Conservation (phyloP, 2,329 filamentous ascomycete species). For the Elsinoe necatrix region DNA sequence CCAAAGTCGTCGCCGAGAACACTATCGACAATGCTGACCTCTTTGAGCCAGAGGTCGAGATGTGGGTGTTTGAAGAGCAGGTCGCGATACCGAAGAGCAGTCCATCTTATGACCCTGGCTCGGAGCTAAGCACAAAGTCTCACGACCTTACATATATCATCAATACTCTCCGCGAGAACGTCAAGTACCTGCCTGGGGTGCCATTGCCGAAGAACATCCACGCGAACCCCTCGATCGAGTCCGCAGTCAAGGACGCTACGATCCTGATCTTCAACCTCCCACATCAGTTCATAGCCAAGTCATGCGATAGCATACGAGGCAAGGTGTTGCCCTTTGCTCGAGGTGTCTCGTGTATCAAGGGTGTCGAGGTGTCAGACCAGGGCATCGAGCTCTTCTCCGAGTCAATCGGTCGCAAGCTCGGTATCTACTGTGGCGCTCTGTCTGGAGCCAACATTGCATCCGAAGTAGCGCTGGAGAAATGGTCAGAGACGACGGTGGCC, state of each 20-base stretch:
- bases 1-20: constrained; percentile 95
- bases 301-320: constrained; percentile 75
- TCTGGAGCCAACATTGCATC: constrained; percentile 94
- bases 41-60: constrained; percentile 84
- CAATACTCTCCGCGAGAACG: constrained; percentile 88
- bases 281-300: constrained; percentile 87
- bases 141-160: constrained; percentile 88
- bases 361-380: constrained; percentile 81
- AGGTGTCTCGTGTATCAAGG: constrained; percentile 96
- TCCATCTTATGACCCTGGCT: constrained; percentile 59
- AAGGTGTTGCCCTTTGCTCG: constrained; percentile 87
- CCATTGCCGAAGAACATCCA: constrained; percentile 72
- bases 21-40: constrained; percentile 65
- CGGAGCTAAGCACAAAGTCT: constrained; percentile 51
- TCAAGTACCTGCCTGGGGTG: constrained; percentile 94
- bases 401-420: constrained; percentile 80
- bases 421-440: constrained; percentile 93
- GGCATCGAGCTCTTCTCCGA: constrained; percentile 88
- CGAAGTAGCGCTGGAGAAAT: constrained; percentile 92
- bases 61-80: constrained; percentile 98
- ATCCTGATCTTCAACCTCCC: constrained; percentile 94
- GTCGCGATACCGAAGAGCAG: constrained; percentile 65
- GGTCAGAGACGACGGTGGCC: constrained; percentile 92
- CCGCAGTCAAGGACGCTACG: constrained; percentile 73
- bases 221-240: constrained; percentile 71